These are phyloP conservation scores for Boletus insuetus DNA, from an alignment of 768 basidiomycete genomes.

Conservation along the genomic window DNA sequence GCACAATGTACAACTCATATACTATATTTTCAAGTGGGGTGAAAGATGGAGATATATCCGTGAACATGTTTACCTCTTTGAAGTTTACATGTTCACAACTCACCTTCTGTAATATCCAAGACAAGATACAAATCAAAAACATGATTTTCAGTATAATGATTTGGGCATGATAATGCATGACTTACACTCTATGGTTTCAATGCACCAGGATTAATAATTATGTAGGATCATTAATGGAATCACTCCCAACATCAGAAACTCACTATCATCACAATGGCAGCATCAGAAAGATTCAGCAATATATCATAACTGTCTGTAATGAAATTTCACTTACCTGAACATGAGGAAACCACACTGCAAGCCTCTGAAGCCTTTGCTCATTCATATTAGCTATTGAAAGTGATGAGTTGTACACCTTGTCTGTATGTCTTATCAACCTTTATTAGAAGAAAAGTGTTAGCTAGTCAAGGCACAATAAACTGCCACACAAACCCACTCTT, in stretches of 20 bases:
- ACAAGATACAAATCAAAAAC: too few relatives aligned
- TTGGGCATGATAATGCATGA: too few relatives aligned
- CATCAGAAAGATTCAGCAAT: too few relatives aligned
- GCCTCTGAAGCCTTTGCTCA: neutral
- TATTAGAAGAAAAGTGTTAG: neutral
- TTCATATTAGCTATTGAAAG: neutral
- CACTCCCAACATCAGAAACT: too few relatives aligned
- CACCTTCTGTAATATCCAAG: too few relatives aligned
- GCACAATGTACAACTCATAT: neutral
- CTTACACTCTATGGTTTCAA: too few relatives aligned
- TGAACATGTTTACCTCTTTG: too few relatives aligned
- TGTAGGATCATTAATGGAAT: too few relatives aligned
- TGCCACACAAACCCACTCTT: neutral
- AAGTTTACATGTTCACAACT: too few relatives aligned
- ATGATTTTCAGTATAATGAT: too few relatives aligned
- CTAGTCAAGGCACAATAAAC: accelerated
- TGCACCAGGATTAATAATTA: too few relatives aligned
- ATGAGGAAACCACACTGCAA: neutral
- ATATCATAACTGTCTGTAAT: neutral
- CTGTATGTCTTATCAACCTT: neutral
- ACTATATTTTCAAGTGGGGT: neutral
- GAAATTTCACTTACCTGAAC: neutral
- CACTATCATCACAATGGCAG: too few relatives aligned
- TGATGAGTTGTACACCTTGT: neutral
- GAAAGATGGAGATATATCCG: neutral